These are phyloP conservation scores for Penicillium angulare DNA, from an alignment of 495 filamentous ascomycete species.

Conservation along the genomic window DNA sequence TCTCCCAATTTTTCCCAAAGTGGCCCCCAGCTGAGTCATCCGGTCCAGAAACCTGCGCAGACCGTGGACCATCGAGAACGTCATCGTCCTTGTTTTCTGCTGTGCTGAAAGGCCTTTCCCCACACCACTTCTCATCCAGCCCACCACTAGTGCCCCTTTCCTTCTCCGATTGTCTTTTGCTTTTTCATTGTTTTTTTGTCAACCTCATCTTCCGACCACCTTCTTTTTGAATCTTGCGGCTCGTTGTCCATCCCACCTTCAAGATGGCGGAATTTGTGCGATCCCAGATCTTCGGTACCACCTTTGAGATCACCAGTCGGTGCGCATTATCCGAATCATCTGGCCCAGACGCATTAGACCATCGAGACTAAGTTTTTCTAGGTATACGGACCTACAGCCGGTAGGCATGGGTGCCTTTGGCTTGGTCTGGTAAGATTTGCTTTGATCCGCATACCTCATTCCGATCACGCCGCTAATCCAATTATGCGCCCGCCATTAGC, in stretches of 20 bases:
- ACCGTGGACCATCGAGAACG: slow-evolving; percentile 35
- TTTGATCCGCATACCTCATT: background rate
- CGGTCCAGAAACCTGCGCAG: slow-evolving; percentile 18
- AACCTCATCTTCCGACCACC: slow-evolving; percentile 1
- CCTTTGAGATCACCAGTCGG: slow-evolving; percentile 99
- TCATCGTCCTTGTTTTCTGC: slow-evolving; percentile 40
- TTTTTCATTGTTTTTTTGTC: slow-evolving; percentile 1
- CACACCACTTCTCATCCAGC: slow-evolving; percentile 31
- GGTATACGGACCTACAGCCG: slow-evolving; percentile 96
- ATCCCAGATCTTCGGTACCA: slow-evolving; percentile 98
- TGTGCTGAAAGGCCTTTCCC: slow-evolving; percentile 35
- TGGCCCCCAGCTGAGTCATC: slow-evolving; percentile 21
- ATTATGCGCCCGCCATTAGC: slow-evolving; percentile 44
- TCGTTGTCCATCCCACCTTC: slow-evolving; percentile 4
- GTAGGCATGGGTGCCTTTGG: slow-evolving; percentile 99
- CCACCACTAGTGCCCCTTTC: slow-evolving; percentile 13
- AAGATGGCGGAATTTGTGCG: slow-evolving; percentile 97
- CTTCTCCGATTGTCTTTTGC: background rate
- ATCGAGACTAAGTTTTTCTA: slow-evolving; percentile 34
- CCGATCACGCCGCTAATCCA: slow-evolving; percentile 22
- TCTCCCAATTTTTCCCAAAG: background rate
- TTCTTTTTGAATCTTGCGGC: background rate
- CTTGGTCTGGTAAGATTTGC: slow-evolving; percentile 78
- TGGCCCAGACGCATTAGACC: background rate
- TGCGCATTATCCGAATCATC: slow-evolving; percentile 40